These are phyloP conservation scores for Euptelea pleiosperma DNA, from an alignment of 164 flowering plant species.

Conservation along the genomic window DNA sequence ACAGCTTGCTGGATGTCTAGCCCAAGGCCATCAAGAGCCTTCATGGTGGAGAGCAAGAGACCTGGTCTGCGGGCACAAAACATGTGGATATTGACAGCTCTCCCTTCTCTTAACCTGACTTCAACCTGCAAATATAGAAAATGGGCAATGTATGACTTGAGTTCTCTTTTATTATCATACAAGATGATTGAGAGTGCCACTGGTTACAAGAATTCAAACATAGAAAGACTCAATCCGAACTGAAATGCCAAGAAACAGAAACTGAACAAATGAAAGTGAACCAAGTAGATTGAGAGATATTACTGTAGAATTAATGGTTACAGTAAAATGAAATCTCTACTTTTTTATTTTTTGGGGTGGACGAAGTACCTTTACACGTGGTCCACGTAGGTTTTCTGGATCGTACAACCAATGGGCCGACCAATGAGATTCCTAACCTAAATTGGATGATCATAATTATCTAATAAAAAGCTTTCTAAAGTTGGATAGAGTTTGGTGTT, in stretches of 20 bases:
- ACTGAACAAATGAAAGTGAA: background rate
- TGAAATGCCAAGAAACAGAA: background rate
- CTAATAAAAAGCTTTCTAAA: too few relatives aligned
- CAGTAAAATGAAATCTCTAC: too few relatives aligned
- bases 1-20: constrained; percentile 80
- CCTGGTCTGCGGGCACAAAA: constrained; percentile 74
- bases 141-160: too few relatives aligned
- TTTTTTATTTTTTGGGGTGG: too few relatives aligned
- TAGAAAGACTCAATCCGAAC: background rate
- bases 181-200: background rate
- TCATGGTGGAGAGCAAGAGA: constrained; percentile 64
- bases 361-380: too few relatives aligned
- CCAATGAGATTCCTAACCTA: too few relatives aligned
- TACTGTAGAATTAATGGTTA: too few relatives aligned
- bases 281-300: too few relatives aligned
- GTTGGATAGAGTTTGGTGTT: too few relatives aligned
- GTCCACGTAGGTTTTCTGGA: too few relatives aligned
- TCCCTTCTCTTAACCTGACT: constrained; percentile 69
- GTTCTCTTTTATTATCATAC: background rate
- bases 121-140: constrained; percentile 46
- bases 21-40: constrained; percentile 70
- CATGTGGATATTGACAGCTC: constrained; percentile 85
- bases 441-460: too few relatives aligned
- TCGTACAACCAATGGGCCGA: too few relatives aligned
- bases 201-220: background rate